Evolutionary conservation across 352 stramenopile species (phyloP), one percentile per base, ranked within the genome.

Genomic region (Aphanomyces stellatus): DNA sequence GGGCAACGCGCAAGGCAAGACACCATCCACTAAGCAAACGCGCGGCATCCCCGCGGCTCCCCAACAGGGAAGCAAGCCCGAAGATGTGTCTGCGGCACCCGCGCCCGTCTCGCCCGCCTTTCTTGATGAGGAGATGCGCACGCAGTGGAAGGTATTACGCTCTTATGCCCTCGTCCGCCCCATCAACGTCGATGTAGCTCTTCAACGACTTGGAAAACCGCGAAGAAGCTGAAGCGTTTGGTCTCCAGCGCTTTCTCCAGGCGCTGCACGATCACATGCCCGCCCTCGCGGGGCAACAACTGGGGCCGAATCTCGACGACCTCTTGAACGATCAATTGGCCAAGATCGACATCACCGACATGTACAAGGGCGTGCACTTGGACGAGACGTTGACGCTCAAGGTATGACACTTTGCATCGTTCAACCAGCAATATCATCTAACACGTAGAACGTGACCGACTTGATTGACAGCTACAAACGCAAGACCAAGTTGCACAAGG

Each of bases 151-250:
- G 60, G 60, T 67, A 24, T 22, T n/a, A n/a, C n/a, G n/a, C n/a
- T n/a, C n/a, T n/a, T n/a, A n/a, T n/a, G n/a, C n/a, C n/a, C n/a
- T n/a, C n/a, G n/a, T n/a, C n/a, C n/a, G n/a, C n/a, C n/a, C n/a
- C n/a, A n/a, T n/a, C n/a, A n/a, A n/a, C n/a, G n/a, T n/a, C n/a
- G n/a, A n/a, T n/a, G n/a, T 67, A 94, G 69, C 75, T 94, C 17
- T 94, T 94, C 55, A 91, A 91, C 62, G 83, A 94, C 68, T 71
- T 94, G 13, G 85, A 94, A 65, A 92, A 91, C 73, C 79, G 84
- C 40, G 85, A 94, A 69, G 85, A 94, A 60, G 80, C 81, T 27
- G 80, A 88, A 74, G 84, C 88, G 74, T 81, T 92, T 63, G 30
- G 80, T 75, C 8, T 11, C 25, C 49, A 67, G 46, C 41, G 85